Evolutionary conservation across 2,329 filamentous ascomycete genomes (phyloP), one percentile per base, ranked within the genome.

Genomic region (Ophiostoma sp.): DNA sequence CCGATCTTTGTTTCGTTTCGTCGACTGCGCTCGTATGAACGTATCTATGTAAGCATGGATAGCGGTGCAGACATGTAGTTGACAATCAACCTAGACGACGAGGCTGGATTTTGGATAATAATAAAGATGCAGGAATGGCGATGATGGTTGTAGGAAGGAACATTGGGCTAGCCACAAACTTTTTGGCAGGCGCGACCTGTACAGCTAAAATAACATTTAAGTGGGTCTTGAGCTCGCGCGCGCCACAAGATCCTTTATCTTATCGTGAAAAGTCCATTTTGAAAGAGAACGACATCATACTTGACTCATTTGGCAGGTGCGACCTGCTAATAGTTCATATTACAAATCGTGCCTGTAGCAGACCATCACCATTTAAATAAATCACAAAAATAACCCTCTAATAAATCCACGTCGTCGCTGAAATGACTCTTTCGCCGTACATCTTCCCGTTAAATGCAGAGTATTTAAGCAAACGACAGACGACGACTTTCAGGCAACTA

Each of bases 271-370:
- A 44, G 41, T 44, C 5, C 44, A 20, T n/a, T 48, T 48, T 7
- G 5, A 17, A 15, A 20, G 20, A n/a, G 44, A 48, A 48, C 39
- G 10, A 54, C 54, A 31, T 60, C 23, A 31, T 31, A 31, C 27
- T 62, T 33, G 57, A 62, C 27, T 62, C 57, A 62, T 60, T 60
- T 31, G 54, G 54, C 54, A 60, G 54, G 54, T 15, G 23, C 54
- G 4, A n/a, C 23, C 27, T 27, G 2, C 54, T 11, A 15, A 13
- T 60, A n/a, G 23, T n/a, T 15, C 6, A n/a, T 15, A 60, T 60
- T 60, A 60, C 23, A 27, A 60, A 60, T 60, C 17, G 17, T 48
- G 17, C 20, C 20, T 8, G 4, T 8, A 48, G 44, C 20, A 20
- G 8, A 48, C 10, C 39, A 41, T 15, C 15, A 3, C 11, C 13